A percentile compares a stretch with the other conserved stretches of the same genome.
phyloP scores from a whole-genome alignment of 2,329 filamentous ascomycete genomes.

The Myriosclerotinia curreyana region DNA sequence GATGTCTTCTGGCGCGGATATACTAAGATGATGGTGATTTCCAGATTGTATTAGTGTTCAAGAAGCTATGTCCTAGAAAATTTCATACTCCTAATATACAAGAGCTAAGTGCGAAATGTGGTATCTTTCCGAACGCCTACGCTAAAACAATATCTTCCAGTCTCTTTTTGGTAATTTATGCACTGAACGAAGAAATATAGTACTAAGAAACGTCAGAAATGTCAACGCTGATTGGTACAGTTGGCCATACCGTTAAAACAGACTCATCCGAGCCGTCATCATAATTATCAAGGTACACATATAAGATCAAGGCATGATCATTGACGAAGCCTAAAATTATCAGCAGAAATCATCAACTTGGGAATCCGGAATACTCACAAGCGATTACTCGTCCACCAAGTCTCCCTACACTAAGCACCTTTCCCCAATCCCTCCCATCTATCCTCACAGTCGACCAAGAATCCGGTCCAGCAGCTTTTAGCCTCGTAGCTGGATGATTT shows the following conservation, averaged over 20 bases:
- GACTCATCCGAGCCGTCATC: slow-evolving; percentile 66
- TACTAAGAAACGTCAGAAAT: slow-evolving; percentile 44
- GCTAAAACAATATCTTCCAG: slow-evolving; percentile 25
- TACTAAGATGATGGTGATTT: neutral
- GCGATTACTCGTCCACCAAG: slow-evolving; percentile 90
- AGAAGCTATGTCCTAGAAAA: neutral
- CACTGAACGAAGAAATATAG: slow-evolving; percentile 57
- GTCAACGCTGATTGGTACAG: neutral
- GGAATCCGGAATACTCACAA: slow-evolving; percentile 51
- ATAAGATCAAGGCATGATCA: slow-evolving; percentile 76
- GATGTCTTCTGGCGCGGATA: neutral
- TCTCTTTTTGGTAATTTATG: slow-evolving; percentile 24
- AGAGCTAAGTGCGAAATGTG: slow-evolving; percentile 12
- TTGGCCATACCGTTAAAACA: slow-evolving; percentile 65
- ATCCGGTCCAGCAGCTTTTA: slow-evolving; percentile 72
- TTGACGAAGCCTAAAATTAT: slow-evolving; percentile 61
- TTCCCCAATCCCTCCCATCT: slow-evolving; percentile 91
- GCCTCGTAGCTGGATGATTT: slow-evolving; percentile 77
- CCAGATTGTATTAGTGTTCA: neutral
- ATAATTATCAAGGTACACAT: slow-evolving; percentile 73
- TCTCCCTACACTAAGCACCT: slow-evolving; percentile 86
- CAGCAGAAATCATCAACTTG: slow-evolving; percentile 26
- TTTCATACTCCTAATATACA: neutral
- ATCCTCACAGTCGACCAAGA: slow-evolving; percentile 88
- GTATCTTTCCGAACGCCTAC: slow-evolving; percentile 29